Base-by-base conservation (phyloP, 2,329 filamentous ascomycete genomes). In the Myriosclerotinia duriaeana region DNA sequence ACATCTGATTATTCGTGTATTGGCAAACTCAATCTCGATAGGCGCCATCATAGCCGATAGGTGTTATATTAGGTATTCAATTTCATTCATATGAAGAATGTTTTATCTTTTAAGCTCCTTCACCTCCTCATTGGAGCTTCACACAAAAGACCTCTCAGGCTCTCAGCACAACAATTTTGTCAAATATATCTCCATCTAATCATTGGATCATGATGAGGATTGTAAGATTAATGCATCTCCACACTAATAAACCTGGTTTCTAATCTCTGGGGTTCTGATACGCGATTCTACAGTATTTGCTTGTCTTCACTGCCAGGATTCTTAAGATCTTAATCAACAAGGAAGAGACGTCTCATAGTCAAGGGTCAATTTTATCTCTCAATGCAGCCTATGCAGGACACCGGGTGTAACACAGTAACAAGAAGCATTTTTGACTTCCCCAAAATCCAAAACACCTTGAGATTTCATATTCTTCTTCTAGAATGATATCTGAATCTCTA, bases 221-320 rank as follows among this genome's bases (percentile, higher is more conserved):
- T 22, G 42, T 60, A 60, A 60, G 44, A 60, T 60, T 60, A 60
- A 60, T 38, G 26, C 56, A 60, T 60, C 56, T 50, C 56, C 56
- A 60, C 56, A 26, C 26, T 26, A 22, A 60, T 12, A 60, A 50
- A 36, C 56, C 44, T 48, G 30, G 20, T 26, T 17, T 17, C 30
- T 38, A 22, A 48, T 60, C 20, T 56, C 38, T 56, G 54, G 54
- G 38, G 44, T 56, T 56, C 38, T 56, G 20, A 60, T 48, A 22
- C 56, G 56, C 26, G 12, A 60, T 48, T 46, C 46, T 26, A n/a
- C n/a, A n/a, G n/a, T 11, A 60, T 60, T 59, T 42, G 56, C 26
- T 26, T 26, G 56, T 59, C 20, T 36, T 59, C 42, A 59, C 40
- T 59, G 55, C 22, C 40, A n/a, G 40, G 40, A 59, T 59, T 26